Conservation (phyloP, 228 moss, liverwort and hornwort genomes). For the Sphagnum fallax region DNA sequence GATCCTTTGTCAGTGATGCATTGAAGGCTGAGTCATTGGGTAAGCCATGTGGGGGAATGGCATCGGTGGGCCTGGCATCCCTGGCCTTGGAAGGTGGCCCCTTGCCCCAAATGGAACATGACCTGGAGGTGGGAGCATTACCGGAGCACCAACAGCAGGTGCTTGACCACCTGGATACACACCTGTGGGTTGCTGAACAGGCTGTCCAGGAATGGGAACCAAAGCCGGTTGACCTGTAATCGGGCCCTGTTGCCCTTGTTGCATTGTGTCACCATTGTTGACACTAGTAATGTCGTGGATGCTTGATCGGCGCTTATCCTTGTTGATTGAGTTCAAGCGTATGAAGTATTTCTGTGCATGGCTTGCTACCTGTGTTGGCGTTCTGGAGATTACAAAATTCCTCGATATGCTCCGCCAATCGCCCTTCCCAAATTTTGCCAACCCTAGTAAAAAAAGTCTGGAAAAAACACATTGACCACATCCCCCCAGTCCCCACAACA, state of each 20-base stretch:
- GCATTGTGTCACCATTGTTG: conserved; percentile 61
- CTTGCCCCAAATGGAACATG: conserved; percentile 54
- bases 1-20: conserved; percentile 33
- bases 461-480: too few relatives aligned
- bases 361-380: conserved; percentile 93
- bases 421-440: conserved; percentile 91
- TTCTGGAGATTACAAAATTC: conserved; percentile 86
- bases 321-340: conserved; percentile 81
- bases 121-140: conserved; percentile 57
- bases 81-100: conserved; percentile 50
- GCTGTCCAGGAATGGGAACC: conserved; percentile 45
- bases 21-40: conserved; percentile 66
- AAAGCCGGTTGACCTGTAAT: conserved; percentile 66
- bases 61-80: conserved; percentile 64
- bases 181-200: conserved; percentile 48
- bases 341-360: conserved; percentile 97
- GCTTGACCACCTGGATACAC: conserved; percentile 44
- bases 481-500: too few relatives aligned
- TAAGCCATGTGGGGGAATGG: conserved; percentile 61
- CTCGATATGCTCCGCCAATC: conserved; percentile 96
- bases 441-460: conserved; percentile 81
- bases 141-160: conserved; percentile 47
- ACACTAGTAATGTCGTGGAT: conserved; percentile 97
- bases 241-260: conserved; percentile 61
- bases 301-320: conserved; percentile 92